Base-by-base conservation (phyloP, 306 rosid genomes). In the Pterocarpus macrocarpus region DNA sequence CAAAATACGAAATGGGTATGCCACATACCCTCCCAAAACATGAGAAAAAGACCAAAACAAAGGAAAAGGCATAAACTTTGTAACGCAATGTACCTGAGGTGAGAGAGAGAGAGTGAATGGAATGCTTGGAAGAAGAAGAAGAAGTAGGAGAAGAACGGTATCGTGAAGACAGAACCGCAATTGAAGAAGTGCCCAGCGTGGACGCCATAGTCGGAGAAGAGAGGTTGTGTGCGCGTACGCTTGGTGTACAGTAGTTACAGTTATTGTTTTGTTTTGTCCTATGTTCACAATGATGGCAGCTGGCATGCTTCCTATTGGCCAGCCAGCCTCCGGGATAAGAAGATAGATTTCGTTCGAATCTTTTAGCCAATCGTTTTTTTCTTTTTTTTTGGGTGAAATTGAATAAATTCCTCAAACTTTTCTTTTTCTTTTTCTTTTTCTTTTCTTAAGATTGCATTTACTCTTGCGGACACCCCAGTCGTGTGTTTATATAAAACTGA, bases 141-240 rank as follows among this genome's bases (percentile, higher is more conserved):
- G 58, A 55, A 55, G 61, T 12, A 50, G 84, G 57, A 33, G 90
- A 89, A 68, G 86, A 84, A 32, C 84, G 58, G 49, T 78, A 81
- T 61, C 89, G 92, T 32, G 95, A 83, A 73, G 95, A 85, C 49
- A 91, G 86, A 76, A 86, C 50, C 9, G 93, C 92, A 11, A 91
- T 71, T 4, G 95, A 90, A 81, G 89, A 90, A 78, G 94, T 79
- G 84, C 97, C 90, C 0, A 95, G 88, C 28, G 85, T 77, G 33
- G 97, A 91, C 16, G 97, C 92, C 99, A 95, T 95, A n/a, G 8
- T 33, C 15, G 32, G 39, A 52, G 78, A 64, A 30, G 82, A 50
- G 65, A 39, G n/a, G 59, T 15, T 56, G 7, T 11, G 41, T 32
- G 12, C n/a, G 77, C 9, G 22, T 55, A 4, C 5, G 1, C 4